A percentile compares a stretch with the other conserved stretches of the same genome.
Evolutionary conservation across 805 yeast genomes (phyloP).

Genomic region (Metschnikowia continentalis): DNA sequence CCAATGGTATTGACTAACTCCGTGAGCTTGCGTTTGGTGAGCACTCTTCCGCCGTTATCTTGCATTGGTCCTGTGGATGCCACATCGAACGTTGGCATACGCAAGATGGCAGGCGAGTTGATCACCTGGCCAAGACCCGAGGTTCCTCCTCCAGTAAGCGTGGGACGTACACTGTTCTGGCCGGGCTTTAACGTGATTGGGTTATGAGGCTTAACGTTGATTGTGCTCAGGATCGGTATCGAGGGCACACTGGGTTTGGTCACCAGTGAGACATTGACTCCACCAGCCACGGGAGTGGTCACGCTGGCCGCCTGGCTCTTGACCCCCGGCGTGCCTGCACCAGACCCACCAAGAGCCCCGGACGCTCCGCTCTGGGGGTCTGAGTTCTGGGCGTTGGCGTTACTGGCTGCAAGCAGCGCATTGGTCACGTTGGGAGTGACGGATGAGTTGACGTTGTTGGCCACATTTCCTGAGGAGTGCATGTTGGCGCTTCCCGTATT

Average conservation of each 20-base stretch:
- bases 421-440: slow-evolving; percentile 24
- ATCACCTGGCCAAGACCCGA: slow-evolving; percentile 58
- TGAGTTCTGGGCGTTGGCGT: slow-evolving; percentile 10
- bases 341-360: not conserved
- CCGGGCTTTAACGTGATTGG: slow-evolving; percentile 64
- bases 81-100: slow-evolving; percentile 78
- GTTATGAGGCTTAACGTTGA: slow-evolving; percentile 61
- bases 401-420: slow-evolving; percentile 14
- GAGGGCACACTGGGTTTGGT: slow-evolving; percentile 57
- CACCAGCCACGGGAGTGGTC: slow-evolving; percentile 15
- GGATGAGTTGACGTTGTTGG: slow-evolving; percentile 8
- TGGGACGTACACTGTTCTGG: slow-evolving; percentile 54
- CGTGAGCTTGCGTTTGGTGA: slow-evolving; percentile 83
- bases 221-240: slow-evolving; percentile 66
- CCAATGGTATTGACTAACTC: slow-evolving; percentile 83
- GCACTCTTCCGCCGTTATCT: slow-evolving; percentile 69
- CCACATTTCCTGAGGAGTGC: not conserved
- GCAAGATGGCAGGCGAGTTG: slow-evolving; percentile 69
- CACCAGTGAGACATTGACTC: slow-evolving; percentile 34
- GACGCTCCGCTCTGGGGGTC: not conserved
- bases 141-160: slow-evolving; percentile 80
- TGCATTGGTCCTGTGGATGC: slow-evolving; percentile 32
- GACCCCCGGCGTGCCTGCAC: slow-evolving; percentile 5
- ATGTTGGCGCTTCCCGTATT: not conserved
- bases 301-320: slow-evolving; percentile 9